Conservation (phyloP, 164 flowering plant species). For the Vitis rotundifolia region DNA sequence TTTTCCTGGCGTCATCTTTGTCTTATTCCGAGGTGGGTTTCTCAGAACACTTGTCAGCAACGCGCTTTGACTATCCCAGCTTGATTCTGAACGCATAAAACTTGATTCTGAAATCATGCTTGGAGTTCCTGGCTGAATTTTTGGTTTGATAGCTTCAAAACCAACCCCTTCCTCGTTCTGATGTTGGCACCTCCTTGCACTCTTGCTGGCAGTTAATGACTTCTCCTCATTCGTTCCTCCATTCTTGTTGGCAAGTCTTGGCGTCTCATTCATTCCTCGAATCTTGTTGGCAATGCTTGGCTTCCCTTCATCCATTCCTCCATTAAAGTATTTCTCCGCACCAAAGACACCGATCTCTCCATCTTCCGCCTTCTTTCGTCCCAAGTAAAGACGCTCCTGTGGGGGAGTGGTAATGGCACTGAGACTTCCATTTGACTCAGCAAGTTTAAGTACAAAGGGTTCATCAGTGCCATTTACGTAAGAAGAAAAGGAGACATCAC, state of each 20-base stretch:
- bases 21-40: slow-evolving; percentile 13
- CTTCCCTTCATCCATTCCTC: slow-evolving; percentile 26
- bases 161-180: slow-evolving; percentile 20
- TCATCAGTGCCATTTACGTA: slow-evolving; percentile 36
- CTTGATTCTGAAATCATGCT: slow-evolving; percentile 68
- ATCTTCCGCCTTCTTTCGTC: slow-evolving; percentile 38
- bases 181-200: slow-evolving; percentile 1
- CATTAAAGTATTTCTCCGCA: slow-evolving; percentile 77
- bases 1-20: slow-evolving; percentile 25
- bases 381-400: slow-evolving; percentile 14
- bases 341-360: slow-evolving; percentile 70
- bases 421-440: slow-evolving; percentile 21
- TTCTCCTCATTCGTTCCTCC: no score
- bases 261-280: neutral
- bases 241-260: neutral
- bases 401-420: neutral
- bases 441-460: slow-evolving; percentile 24
- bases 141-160: slow-evolving; percentile 12
- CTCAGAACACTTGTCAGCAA: slow-evolving; percentile 31
- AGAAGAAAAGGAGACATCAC: slow-evolving; percentile 51
- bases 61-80: slow-evolving; percentile 75
- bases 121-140: slow-evolving; percentile 34
- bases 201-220: no score
- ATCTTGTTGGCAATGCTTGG: neutral
- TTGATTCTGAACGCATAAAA: slow-evolving; percentile 51